A percentile compares a stretch with the other conserved stretches of the same genome.
These are phyloP conservation scores for Daedaleopsis nitida DNA, from an alignment of 768 basidiomycete genomes.

Conservation along the genomic window DNA sequence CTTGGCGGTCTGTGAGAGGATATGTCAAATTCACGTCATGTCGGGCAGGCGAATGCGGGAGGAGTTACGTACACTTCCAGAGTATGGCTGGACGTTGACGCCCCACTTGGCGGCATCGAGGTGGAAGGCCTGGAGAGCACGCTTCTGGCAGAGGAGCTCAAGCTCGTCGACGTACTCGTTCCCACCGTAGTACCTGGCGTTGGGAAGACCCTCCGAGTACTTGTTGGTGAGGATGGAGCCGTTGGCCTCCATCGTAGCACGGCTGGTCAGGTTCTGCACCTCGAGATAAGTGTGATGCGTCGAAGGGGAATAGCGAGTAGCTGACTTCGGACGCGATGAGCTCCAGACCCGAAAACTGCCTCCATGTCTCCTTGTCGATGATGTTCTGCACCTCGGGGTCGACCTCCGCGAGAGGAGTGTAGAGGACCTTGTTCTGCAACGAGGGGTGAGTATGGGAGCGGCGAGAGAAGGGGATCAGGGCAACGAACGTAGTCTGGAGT, in stretches of 20 bases:
- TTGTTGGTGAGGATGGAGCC: constrained; percentile 99
- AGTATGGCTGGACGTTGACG: constrained; percentile 99
- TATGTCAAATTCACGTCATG: neutral
- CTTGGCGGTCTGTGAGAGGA: constrained; percentile 76
- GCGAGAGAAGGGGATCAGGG: neutral
- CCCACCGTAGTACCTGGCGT: constrained; percentile 94
- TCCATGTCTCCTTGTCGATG: constrained; percentile 99
- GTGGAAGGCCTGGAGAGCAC: constrained; percentile 94
- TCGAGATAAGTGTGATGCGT: neutral
- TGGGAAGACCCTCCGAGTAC: constrained; percentile 99
- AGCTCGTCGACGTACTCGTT: constrained; percentile 99
- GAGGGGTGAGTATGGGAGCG: neutral
- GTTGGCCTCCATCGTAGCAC: constrained; percentile 96
- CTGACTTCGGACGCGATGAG: constrained; percentile 97
- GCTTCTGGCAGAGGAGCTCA: constrained; percentile 91
- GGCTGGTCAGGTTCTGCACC: constrained; percentile 89
- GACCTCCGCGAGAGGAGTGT: constrained; percentile 83
- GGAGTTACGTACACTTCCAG: constrained; percentile 71
- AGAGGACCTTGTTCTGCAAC: constrained; percentile 86
- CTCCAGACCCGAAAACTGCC: constrained; percentile 96
- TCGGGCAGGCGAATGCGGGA: neutral
- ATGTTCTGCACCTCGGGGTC: constrained; percentile 97
- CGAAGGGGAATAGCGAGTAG: neutral
- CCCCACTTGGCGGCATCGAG: constrained; percentile 94
- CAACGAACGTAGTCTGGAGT: constrained; percentile 64